These are phyloP conservation scores for Tricholoma matsutake DNA, from an alignment of 768 basidiomycete genomes.

Conservation along the genomic window DNA sequence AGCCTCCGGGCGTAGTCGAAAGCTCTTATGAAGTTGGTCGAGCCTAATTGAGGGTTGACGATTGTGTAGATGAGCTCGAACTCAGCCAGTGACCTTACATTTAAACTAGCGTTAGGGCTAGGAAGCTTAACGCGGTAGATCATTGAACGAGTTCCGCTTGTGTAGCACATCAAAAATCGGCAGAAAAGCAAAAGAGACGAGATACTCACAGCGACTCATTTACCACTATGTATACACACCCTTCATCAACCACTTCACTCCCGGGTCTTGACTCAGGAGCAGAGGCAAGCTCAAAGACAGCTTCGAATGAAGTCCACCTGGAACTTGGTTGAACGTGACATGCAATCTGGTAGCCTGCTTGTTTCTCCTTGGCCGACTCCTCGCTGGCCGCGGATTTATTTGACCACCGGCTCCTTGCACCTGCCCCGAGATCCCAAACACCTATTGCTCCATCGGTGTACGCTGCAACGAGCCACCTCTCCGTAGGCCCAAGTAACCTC, in stretches of 20 bases:
- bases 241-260: not conserved
- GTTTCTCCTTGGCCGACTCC: constrained; percentile 2
- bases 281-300: constrained; percentile 16
- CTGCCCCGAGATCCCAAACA: constrained; percentile 37
- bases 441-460: constrained; percentile 40
- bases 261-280: not conserved
- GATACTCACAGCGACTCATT: not conserved
- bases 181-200: not conserved
- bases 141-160: constrained; percentile 7
- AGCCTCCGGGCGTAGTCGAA: constrained; percentile 32
- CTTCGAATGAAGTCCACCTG: constrained; percentile 22
- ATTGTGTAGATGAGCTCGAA: constrained; percentile 20
- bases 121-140: constrained; percentile 15
- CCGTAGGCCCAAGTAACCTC: constrained; percentile 17
- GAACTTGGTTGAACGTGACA: constrained; percentile 1
- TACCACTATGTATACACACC: not conserved
- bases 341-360: constrained; percentile 6
- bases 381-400: constrained; percentile 3
- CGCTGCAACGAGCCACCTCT: constrained; percentile 46
- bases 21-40: constrained; percentile 28
- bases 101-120: not conserved
- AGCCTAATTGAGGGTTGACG: constrained; percentile 10
- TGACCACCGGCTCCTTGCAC: not conserved
- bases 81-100: not conserved
- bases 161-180: not conserved